Conservation (phyloP, 176 grass and related monocot genomes). For the Cocos nucifera region DNA sequence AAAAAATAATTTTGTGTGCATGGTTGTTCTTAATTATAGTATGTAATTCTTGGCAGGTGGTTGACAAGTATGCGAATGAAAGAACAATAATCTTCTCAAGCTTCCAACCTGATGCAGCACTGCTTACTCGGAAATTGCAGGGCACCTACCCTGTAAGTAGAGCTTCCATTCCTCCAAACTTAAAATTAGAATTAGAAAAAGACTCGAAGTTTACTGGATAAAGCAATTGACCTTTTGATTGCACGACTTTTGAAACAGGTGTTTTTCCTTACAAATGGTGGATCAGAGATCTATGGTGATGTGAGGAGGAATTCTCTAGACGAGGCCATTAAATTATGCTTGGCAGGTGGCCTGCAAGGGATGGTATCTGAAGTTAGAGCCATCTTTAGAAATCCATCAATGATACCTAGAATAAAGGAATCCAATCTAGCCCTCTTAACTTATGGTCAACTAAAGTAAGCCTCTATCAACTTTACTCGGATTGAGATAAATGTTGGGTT, state of each 20-base stretch:
- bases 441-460: conserved; percentile 81
- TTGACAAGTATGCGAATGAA: conserved; percentile 43
- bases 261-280: conserved; percentile 83
- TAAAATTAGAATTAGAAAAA: too few relatives aligned
- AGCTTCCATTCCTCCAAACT: not conserved
- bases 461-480: not conserved
- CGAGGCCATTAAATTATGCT: conserved; percentile 64
- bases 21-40: not conserved
- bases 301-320: conserved; percentile 73
- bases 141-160: conserved; percentile 63
- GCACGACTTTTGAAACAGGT: conserved; percentile 39
- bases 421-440: conserved; percentile 63
- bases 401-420: conserved; percentile 70
- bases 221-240: not conserved
- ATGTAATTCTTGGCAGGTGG: conserved; percentile 34
- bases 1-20: too few relatives aligned
- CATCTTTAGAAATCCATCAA: conserved; percentile 54
- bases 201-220: too few relatives aligned
- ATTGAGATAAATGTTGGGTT: too few relatives aligned
- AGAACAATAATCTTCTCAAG: conserved; percentile 80
- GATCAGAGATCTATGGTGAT: conserved; percentile 41
- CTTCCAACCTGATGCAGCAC: conserved; percentile 81
- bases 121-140: conserved; percentile 56
- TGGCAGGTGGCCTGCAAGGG: conserved; percentile 51
- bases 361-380: conserved; percentile 76